These are phyloP conservation scores for Plasmodium knowlesi DNA, from an alignment of 169 alveolate genomes.

Conservation along the genomic window DNA sequence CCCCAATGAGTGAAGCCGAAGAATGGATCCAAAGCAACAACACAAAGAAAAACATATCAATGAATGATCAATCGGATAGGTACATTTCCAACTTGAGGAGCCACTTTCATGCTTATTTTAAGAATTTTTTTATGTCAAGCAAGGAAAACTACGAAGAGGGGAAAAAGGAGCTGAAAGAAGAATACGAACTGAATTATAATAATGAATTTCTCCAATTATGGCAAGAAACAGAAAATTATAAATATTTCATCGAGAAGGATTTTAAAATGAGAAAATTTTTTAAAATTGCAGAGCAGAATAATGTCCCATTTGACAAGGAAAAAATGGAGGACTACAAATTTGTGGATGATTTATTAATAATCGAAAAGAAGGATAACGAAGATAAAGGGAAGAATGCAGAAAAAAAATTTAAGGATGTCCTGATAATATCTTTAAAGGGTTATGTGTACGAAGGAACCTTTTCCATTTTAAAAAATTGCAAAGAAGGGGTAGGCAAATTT, in stretches of 20 bases:
- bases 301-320: slow-evolving; percentile 38
- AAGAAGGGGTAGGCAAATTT: slow-evolving; percentile 70
- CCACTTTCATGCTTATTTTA: slow-evolving; percentile 49
- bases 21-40: neutral
- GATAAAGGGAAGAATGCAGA: slow-evolving; percentile 1
- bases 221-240: slow-evolving; percentile 50
- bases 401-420: slow-evolving; percentile 32
- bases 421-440: slow-evolving; percentile 72
- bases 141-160: slow-evolving; percentile 69
- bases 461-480: slow-evolving; percentile 50
- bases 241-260: slow-evolving; percentile 62
- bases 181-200: slow-evolving; percentile 44
- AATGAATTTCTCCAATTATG: slow-evolving; percentile 21
- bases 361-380: slow-evolving; percentile 29
- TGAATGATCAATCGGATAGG: slow-evolving; percentile 24
- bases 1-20: neutral
- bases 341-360: slow-evolving; percentile 64
- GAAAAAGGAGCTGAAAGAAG: slow-evolving; percentile 38
- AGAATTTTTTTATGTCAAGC: slow-evolving; percentile 42
- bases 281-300: slow-evolving; percentile 63
- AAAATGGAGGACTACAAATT: slow-evolving; percentile 31
- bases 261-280: slow-evolving; percentile 54
- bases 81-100: slow-evolving; percentile 37
- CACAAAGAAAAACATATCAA: neutral
- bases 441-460: slow-evolving; percentile 66